phyloP scores from a whole-genome alignment of 371 early-diverging fungal genomes.

The Umbelopsis sp. region DNA sequence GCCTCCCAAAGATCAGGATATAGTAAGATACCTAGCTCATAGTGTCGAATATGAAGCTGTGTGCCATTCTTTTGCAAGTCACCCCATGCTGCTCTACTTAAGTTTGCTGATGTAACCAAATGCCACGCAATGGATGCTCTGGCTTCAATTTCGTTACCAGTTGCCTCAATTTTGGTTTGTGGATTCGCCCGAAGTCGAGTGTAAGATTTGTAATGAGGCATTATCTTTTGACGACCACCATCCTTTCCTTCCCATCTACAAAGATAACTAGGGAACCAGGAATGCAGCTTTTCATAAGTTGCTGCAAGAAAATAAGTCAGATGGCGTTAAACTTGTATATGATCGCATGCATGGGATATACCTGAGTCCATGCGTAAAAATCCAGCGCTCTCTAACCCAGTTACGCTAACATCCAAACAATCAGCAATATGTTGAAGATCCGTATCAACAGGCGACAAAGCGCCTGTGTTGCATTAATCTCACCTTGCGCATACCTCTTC shows the following conservation, averaged over 20 bases:
- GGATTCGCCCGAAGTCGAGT: slow-evolving; percentile 21
- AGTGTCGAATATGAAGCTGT: slow-evolving; percentile 58
- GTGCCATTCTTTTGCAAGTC: slow-evolving; percentile 44
- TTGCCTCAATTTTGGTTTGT: slow-evolving; percentile 29
- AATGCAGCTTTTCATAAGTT: slow-evolving; percentile 56
- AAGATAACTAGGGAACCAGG: slow-evolving; percentile 51
- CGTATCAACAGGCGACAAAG: too few species aligned
- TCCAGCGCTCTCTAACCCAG: slow-evolving; percentile 31
- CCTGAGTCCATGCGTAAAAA: slow-evolving; percentile 31
- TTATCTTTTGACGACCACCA: slow-evolving; percentile 54
- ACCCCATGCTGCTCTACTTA: slow-evolving; percentile 65
- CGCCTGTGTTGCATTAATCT: neutral
- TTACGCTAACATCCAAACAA: slow-evolving; percentile 16
- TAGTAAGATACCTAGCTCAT: slow-evolving; percentile 63
- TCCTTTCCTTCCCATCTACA: slow-evolving; percentile 52
- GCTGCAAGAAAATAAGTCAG: slow-evolving; percentile 21
- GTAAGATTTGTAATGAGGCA: slow-evolving; percentile 69
- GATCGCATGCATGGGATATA: neutral
- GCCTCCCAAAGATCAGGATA: slow-evolving; percentile 55
- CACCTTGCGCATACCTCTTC: slow-evolving; percentile 64
- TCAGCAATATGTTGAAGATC: too few species aligned
- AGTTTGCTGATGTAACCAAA: slow-evolving; percentile 58
- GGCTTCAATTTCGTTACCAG: slow-evolving; percentile 34
- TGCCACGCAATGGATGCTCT: slow-evolving; percentile 54
- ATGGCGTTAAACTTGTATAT: neutral